Conservation (phyloP, 2,329 filamentous ascomycete genomes). For the Aspergillus sclerotialis region DNA sequence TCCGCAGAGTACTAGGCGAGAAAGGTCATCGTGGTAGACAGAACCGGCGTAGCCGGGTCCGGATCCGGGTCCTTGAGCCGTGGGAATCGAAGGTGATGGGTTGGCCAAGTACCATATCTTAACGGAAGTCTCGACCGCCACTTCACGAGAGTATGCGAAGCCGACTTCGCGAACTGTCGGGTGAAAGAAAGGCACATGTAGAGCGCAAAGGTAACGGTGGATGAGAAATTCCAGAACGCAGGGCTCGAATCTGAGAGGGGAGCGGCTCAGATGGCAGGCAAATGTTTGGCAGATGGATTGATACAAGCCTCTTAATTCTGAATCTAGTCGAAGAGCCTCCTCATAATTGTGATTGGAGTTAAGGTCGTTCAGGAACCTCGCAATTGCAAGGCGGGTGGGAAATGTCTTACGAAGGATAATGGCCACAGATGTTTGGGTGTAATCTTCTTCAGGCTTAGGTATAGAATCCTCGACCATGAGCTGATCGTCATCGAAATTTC, state of each 20-base stretch:
- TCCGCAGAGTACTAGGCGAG: constrained; percentile 34
- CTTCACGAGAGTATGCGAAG: constrained; percentile 45
- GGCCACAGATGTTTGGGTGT: constrained; percentile 29
- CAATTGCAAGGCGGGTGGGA: constrained; percentile 29
- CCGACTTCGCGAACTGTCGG: constrained; percentile 12
- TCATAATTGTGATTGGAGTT: constrained; percentile 14
- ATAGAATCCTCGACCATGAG: constrained; percentile 20
- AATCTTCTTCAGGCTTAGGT: constrained; percentile 17
- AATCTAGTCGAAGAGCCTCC: constrained; percentile 26
- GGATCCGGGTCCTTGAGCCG: constrained; percentile 1
- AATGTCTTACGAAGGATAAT: constrained; percentile 31
- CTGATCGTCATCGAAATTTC: constrained; percentile 37
- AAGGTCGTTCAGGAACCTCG: constrained; percentile 22
- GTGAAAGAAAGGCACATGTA: constrained; percentile 24
- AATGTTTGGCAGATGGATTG: constrained; percentile 1
- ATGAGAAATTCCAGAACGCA: constrained; percentile 20
- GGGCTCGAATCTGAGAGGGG: constrained; percentile 11
- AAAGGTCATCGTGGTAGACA: too few relatives aligned
- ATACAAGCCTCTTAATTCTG: constrained; percentile 39
- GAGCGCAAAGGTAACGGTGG: constrained; percentile 18
- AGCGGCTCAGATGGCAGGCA: constrained; percentile 17
- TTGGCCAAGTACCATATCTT: constrained; percentile 40
- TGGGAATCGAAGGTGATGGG: constrained; percentile 15
- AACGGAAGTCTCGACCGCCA: constrained; percentile 42
- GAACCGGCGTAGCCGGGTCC: constrained; percentile 31